Evolutionary conservation across 2,329 filamentous ascomycete species (phyloP).

Genomic region (Aquanectria penicillioides): DNA sequence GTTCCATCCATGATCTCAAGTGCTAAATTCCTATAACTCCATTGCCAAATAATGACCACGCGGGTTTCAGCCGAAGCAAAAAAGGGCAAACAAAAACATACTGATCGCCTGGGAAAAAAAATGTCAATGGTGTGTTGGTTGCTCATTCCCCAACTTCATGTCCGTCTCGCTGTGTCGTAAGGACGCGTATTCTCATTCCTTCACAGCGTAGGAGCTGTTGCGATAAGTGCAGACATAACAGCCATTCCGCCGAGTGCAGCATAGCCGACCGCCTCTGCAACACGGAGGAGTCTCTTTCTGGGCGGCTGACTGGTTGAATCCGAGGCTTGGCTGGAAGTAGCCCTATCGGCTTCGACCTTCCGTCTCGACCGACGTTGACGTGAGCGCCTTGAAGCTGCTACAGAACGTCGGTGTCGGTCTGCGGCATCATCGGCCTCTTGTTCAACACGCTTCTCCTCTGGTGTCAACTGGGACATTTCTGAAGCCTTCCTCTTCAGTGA

Average conservation of each 20-base stretch:
- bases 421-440: neutral
- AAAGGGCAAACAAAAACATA: neutral
- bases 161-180: no score
- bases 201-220: constrained; percentile 47
- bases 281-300: constrained; percentile 46
- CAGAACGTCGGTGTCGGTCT: neutral
- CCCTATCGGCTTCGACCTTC: neutral
- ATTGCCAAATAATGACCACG: constrained; percentile 8
- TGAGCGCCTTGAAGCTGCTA: neutral
- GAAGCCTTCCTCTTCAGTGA: constrained; percentile 41
- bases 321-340: neutral
- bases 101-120: no score
- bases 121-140: no score
- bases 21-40: constrained; percentile 33
- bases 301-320: constrained; percentile 22
- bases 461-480: constrained; percentile 37
- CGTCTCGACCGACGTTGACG: neutral
- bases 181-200: neutral
- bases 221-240: constrained; percentile 53
- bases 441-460: constrained; percentile 22
- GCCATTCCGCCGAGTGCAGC: constrained; percentile 50
- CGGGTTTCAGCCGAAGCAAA: neutral
- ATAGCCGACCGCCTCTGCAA: constrained; percentile 49
- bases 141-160: neutral
- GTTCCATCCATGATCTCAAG: constrained; percentile 5